A percentile compares a stretch with the other conserved stretches of the same genome.
Evolutionary conservation across 805 yeast species (phyloP).

Genomic region (Candida nitratophila): DNA sequence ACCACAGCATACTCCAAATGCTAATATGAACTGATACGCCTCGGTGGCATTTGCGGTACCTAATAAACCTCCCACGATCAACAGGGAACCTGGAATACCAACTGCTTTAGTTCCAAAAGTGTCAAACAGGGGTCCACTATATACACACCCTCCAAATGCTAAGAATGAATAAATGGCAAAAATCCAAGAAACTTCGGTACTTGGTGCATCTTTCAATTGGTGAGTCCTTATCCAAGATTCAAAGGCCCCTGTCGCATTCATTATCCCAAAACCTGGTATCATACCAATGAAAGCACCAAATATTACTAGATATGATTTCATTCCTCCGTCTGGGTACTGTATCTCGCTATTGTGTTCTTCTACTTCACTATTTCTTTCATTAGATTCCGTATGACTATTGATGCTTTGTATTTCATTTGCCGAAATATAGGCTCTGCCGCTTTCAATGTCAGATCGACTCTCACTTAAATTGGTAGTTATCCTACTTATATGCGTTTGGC

Average conservation of each 20-base stretch:
- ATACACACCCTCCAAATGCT: conserved; percentile 34
- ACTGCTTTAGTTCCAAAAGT: conserved; percentile 35
- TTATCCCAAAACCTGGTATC: conserved; percentile 52
- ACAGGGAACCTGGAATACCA: conserved; percentile 27
- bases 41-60: conserved; percentile 36
- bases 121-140: conserved; percentile 39
- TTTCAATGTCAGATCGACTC: neutral
- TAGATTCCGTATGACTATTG: neutral
- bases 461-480: too few species aligned
- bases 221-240: conserved; percentile 55
- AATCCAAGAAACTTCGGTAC: conserved; percentile 61
- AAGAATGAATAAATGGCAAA: conserved; percentile 46
- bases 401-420: neutral
- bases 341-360: neutral
- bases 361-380: neutral
- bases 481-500: too few species aligned
- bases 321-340: conserved; percentile 56
- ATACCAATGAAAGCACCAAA: conserved; percentile 55
- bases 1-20: conserved; percentile 40
- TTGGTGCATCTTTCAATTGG: conserved; percentile 37
- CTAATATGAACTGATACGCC: conserved; percentile 44
- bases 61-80: conserved; percentile 32
- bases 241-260: conserved; percentile 60
- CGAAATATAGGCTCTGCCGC: neutral
- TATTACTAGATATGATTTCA: conserved; percentile 32